Evolutionary conservation across 2,329 filamentous ascomycete genomes (phyloP), one percentile per base, ranked within the genome.

Genomic region (Trichoderma sp.): DNA sequence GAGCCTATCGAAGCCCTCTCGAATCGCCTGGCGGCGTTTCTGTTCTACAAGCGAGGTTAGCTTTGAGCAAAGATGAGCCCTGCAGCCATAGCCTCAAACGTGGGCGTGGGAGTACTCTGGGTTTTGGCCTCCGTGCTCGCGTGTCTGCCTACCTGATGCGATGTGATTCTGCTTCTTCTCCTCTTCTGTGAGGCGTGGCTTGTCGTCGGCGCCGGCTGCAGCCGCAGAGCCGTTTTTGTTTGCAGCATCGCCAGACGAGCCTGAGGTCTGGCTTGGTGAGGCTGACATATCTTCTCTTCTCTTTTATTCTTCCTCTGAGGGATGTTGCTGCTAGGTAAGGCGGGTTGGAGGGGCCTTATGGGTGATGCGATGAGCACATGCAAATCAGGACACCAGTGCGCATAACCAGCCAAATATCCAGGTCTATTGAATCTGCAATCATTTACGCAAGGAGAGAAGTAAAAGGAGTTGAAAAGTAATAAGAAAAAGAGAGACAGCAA

Each of bases 1-100:
- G 31, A 97, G 86, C 40, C 89, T 87, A 78, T 97, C 93, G 78
- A 96, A 97, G 68, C 92, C 92, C 70, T 92, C 89, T 58, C 94
- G 87, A 73, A 97, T 97, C 16, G 91, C 92, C 70, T 83, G 78
- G 35, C 83, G 77, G 47, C 83, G 78, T 72, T 85, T 83, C 73
- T 84, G 78, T 75, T 84, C 81, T 83, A 68, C 29, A 5, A 19
- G 29, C 19, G 43, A 68, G 56, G 68, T 76, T 65, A 75, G 72
- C 29, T 16, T 27, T 52, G 21, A 21, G 19, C 13, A 37, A 37
- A 10, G 13, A 24, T 10, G 35, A 16, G n/a, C 16, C 24, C 5
- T 40, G 6, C 24, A 16, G 29, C 8, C 35, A 40, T 13, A 27
- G 43, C 3, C n/a, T 14, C 8, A 47, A n/a, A 7, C 27, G 27